Percentiles rank a stretch among this genome's conserved stretches.
Evolutionary conservation across 2,329 filamentous ascomycete genomes (phyloP).

Genomic region (Camillea tinctor): DNA sequence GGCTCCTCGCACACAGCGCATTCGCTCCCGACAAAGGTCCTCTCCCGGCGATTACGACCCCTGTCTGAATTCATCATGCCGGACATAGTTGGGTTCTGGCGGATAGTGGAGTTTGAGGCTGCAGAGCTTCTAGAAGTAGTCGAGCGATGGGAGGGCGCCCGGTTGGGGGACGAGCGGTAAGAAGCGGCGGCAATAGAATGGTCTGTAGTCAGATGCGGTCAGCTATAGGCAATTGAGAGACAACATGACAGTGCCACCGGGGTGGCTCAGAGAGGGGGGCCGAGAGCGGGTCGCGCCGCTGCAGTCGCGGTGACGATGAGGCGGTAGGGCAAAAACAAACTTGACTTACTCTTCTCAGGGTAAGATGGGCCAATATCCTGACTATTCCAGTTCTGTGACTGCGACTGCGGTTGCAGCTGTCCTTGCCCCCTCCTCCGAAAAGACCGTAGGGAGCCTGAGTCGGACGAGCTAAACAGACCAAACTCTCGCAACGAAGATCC

Average conservation of each 20-base stretch:
- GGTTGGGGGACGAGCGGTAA: conserved; percentile 30
- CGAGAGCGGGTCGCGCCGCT: background rate
- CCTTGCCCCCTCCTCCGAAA: conserved; percentile 21
- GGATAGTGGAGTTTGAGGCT: conserved; percentile 36
- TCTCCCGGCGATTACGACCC: conserved; percentile 76
- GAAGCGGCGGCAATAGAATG: conserved; percentile 38
- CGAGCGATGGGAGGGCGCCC: conserved; percentile 40
- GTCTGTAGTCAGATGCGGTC: conserved; percentile 32
- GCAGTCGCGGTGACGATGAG: conserved; percentile 11
- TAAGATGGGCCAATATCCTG: conserved; percentile 33
- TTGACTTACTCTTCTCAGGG: conserved; percentile 43
- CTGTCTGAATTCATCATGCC: conserved; percentile 73
- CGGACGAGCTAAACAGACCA: conserved; percentile 41
- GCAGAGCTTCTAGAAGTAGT: conserved; percentile 37
- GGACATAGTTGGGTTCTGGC: conserved; percentile 46
- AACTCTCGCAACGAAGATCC: conserved; percentile 39
- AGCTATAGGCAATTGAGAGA: conserved; percentile 20
- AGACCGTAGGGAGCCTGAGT: conserved; percentile 33
- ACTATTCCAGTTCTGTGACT: conserved; percentile 25
- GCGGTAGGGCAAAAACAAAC: conserved; percentile 18
- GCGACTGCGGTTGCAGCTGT: background rate
- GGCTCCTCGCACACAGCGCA: conserved; percentile 97
- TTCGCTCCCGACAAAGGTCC: conserved; percentile 92
- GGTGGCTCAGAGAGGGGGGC: conserved; percentile 7
- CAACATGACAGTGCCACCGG: background rate